Percentiles rank a stretch among this genome's conserved stretches.
These are phyloP conservation scores for Debaryomyces udenii DNA, from an alignment of 1,139 yeast genomes.

Conservation along the genomic window DNA sequence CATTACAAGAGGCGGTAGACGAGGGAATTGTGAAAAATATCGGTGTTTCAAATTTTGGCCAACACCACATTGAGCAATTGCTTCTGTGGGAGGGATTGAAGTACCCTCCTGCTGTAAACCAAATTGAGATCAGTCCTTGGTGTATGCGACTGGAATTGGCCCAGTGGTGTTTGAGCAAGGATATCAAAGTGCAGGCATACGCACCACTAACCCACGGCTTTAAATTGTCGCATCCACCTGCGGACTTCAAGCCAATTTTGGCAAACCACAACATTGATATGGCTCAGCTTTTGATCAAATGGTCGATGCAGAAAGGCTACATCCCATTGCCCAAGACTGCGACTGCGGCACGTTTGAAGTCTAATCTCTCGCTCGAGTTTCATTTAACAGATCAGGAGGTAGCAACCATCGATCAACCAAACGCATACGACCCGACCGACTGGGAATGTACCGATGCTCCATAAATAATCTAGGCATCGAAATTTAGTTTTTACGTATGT, in stretches of 20 bases:
- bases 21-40: slow-evolving; percentile 56
- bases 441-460: slow-evolving; percentile 70
- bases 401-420: slow-evolving; percentile 32
- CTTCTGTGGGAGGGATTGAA: slow-evolving; percentile 54
- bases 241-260: slow-evolving; percentile 21
- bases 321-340: slow-evolving; percentile 43
- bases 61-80: slow-evolving; percentile 61
- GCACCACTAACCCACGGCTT: slow-evolving; percentile 44
- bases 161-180: slow-evolving; percentile 47
- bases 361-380: slow-evolving; percentile 51
- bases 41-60: slow-evolving; percentile 74
- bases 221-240: slow-evolving; percentile 29
- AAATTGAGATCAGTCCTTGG: slow-evolving; percentile 79
- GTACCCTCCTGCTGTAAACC: slow-evolving; percentile 61
- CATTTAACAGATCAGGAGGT: slow-evolving; percentile 53
- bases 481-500: no score
- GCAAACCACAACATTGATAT: slow-evolving; percentile 29
- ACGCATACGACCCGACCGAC: slow-evolving; percentile 66
- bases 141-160: slow-evolving; percentile 67
- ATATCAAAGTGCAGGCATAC: slow-evolving; percentile 41
- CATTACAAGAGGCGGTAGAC: slow-evolving; percentile 68
- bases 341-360: slow-evolving; percentile 27
- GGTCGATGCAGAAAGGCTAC: slow-evolving; percentile 48
- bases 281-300: slow-evolving; percentile 39
- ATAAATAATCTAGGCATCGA: no score